Percentiles rank a stretch among this genome's conserved stretches.
Evolutionary conservation across 805 yeast species (phyloP).

Genomic region (Kodamaea sagamina): DNA sequence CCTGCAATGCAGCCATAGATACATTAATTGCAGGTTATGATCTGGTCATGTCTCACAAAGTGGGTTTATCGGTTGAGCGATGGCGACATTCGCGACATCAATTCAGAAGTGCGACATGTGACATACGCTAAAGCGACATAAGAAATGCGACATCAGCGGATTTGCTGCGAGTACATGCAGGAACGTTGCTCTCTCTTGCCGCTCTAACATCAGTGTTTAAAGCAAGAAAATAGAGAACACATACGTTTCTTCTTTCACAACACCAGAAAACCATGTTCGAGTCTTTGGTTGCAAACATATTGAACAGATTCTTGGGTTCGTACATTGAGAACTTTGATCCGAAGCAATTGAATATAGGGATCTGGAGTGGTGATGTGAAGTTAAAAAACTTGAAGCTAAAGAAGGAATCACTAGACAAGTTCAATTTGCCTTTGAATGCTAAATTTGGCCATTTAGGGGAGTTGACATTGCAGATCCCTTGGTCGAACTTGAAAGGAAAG

Average conservation of each 20-base stretch:
- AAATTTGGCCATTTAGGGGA: constrained; percentile 88
- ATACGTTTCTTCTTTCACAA: background rate
- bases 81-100: background rate
- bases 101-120: background rate
- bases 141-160: background rate
- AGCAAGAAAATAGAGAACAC: background rate
- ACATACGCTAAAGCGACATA: background rate
- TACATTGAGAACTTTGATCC: constrained; percentile 96
- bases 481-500: constrained; percentile 90
- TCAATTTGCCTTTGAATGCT: constrained; percentile 84
- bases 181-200: constrained; percentile 3
- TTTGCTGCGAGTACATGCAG: background rate
- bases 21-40: no score
- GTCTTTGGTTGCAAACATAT: constrained; percentile 61
- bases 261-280: constrained; percentile 51
- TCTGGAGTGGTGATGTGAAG: constrained; percentile 97
- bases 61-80: background rate
- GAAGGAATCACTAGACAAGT: constrained; percentile 84
- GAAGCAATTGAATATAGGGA: constrained; percentile 90
- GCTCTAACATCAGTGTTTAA: background rate
- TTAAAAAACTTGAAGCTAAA: constrained; percentile 74
- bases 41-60: no score
- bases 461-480: constrained; percentile 88
- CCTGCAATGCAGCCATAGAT: no score
- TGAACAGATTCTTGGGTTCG: constrained; percentile 63